phyloP scores from a whole-genome alignment of 179 eudicot species.

The Amaranthus tricolor region DNA sequence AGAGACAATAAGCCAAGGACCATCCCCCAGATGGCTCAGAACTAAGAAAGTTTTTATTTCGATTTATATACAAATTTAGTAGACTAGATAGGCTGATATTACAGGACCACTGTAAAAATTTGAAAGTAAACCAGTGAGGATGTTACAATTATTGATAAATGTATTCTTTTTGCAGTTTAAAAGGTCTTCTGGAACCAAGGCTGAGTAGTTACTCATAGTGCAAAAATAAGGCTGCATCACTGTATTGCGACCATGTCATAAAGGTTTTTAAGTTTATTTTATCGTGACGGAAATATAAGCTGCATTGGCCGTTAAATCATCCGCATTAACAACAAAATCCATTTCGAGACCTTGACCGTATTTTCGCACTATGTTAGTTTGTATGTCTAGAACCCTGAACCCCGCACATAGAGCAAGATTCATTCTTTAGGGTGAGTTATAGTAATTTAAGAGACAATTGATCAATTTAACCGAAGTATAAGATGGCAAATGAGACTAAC shows the following conservation, averaged over 20 bases:
- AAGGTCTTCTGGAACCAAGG: too few species aligned
- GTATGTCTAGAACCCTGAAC: background rate
- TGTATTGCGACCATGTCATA: too few species aligned
- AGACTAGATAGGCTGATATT: background rate
- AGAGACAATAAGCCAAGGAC: background rate
- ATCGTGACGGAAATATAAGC: too few species aligned
- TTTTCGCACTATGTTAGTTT: too few species aligned
- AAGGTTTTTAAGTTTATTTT: too few species aligned
- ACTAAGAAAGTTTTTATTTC: too few species aligned
- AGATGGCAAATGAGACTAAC: background rate
- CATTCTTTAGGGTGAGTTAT: background rate
- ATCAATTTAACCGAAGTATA: background rate
- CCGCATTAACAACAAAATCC: too few species aligned
- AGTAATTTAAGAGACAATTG: background rate
- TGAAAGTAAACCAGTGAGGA: background rate
- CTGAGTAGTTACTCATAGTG: too few species aligned
- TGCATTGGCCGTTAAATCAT: too few species aligned
- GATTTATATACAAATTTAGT: background rate
- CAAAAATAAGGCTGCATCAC: too few species aligned
- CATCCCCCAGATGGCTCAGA: background rate
- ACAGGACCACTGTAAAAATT: background rate
- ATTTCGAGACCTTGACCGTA: too few species aligned
- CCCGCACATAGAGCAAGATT: background rate
- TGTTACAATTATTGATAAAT: background rate
- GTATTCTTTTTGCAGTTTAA: too few species aligned